Conservation (phyloP, 2,329 filamentous ascomycete species). For the Hyphodiscus sp. region DNA sequence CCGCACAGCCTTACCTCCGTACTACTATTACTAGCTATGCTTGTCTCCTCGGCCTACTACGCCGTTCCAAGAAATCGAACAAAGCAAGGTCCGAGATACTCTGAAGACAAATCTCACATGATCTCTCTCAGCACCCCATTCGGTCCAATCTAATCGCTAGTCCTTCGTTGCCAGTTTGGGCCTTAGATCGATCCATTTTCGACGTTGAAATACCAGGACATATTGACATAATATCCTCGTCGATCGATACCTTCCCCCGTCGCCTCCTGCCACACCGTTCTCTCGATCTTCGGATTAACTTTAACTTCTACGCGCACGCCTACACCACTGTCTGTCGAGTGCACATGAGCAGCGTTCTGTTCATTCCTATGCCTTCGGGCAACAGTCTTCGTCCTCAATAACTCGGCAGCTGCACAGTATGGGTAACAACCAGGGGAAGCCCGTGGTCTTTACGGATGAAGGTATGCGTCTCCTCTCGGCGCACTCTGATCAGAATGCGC, state of each 20-base stretch:
- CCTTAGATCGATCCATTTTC: no score
- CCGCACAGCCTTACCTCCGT: background rate
- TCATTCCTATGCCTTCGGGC: conserved; percentile 19
- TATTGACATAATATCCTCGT: no score
- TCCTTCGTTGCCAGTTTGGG: no score
- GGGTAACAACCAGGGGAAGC: conserved; percentile 95
- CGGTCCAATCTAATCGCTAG: no score
- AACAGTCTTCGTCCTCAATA: conserved; percentile 5
- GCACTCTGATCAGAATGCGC: background rate
- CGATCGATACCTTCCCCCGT: no score
- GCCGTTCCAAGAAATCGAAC: conserved; percentile 1
- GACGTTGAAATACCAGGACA: no score
- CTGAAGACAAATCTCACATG: no score
- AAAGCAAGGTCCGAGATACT: background rate
- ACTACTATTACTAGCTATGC: background rate
- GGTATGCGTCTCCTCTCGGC: conserved; percentile 48
- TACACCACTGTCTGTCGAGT: background rate
- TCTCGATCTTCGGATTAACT: background rate
- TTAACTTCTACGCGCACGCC: background rate
- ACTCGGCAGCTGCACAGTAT: conserved; percentile 32
- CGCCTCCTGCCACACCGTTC: background rate
- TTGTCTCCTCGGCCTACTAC: conserved; percentile 5
- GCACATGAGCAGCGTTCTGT: conserved; percentile 8
- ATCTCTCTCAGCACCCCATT: no score
- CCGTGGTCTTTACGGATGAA: conserved; percentile 87